phyloP scores from a whole-genome alignment of 2,329 filamentous ascomycete genomes.

The Blastomyces percursus region DNA sequence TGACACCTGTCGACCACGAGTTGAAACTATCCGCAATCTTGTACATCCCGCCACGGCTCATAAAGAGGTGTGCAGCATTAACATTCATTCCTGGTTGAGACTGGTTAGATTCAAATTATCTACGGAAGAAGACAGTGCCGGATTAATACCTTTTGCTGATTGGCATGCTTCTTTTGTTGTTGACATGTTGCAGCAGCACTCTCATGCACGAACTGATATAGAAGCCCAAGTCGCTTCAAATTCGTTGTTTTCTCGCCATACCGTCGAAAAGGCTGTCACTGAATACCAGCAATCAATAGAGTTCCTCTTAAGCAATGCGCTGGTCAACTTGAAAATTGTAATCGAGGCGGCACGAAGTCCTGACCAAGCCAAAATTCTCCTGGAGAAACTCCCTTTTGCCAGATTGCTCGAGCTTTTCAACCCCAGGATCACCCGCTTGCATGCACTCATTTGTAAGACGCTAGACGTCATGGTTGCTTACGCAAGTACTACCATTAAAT shows the following conservation, averaged over 20 bases:
- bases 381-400: conserved; percentile 36
- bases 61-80: conserved; percentile 48
- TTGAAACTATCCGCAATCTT: conserved; percentile 43
- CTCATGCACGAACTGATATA: conserved; percentile 46
- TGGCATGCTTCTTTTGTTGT: conserved; percentile 47
- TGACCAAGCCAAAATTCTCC: conserved; percentile 33
- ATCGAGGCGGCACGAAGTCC: conserved; percentile 34
- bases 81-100: conserved; percentile 47
- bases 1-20: conserved; percentile 40
- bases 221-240: conserved; percentile 40
- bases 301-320: conserved; percentile 42
- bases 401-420: conserved; percentile 44
- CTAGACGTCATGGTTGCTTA: conserved; percentile 40
- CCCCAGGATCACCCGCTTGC: conserved; percentile 34
- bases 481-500: conserved; percentile 21
- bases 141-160: conserved; percentile 39
- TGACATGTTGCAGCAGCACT: conserved; percentile 45
- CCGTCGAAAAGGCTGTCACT: conserved; percentile 43
- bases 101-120: conserved; percentile 48
- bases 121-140: conserved; percentile 36
- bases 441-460: conserved; percentile 39
- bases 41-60: conserved; percentile 49
- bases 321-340: conserved; percentile 41
- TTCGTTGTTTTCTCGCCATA: conserved; percentile 33
- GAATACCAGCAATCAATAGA: conserved; percentile 50